Conservation (phyloP, 2,329 filamentous ascomycete genomes). For the Claviceps lovelessii region DNA sequence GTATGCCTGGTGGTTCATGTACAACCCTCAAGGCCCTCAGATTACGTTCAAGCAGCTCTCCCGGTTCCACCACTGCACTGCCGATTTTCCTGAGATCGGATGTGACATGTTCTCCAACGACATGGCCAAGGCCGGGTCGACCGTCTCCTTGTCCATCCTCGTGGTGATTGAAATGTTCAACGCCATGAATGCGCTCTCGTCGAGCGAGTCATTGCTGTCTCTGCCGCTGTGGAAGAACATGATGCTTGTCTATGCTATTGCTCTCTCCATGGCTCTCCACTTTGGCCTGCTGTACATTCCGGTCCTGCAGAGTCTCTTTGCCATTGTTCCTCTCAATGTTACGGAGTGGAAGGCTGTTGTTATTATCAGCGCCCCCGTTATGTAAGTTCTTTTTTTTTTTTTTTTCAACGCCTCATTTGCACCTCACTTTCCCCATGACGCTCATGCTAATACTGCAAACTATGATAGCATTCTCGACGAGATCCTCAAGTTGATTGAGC, state of each 20-base stretch:
- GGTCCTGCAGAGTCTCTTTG: conserved; percentile 76
- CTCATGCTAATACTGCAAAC: conserved; percentile 11
- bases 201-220: conserved; percentile 83
- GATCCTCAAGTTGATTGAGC: conserved; percentile 63
- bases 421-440: background rate
- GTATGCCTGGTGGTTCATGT: conserved; percentile 99
- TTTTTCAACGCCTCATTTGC: background rate
- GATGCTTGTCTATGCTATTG: conserved; percentile 92
- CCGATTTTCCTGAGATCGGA: conserved; percentile 75
- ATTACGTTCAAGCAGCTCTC: conserved; percentile 80
- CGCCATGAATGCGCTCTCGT: conserved; percentile 94
- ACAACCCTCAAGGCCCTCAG: conserved; percentile 75
- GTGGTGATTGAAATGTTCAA: conserved; percentile 99
- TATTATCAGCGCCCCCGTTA: conserved; percentile 75
- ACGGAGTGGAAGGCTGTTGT: conserved; percentile 88
- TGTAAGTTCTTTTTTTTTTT: conserved; percentile 47
- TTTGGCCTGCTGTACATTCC: conserved; percentile 89
- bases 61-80: conserved; percentile 85
- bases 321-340: conserved; percentile 74
- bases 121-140: conserved; percentile 79
- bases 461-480: conserved; percentile 63
- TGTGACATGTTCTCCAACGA: conserved; percentile 84
- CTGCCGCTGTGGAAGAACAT: conserved; percentile 97
- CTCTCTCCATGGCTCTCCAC: conserved; percentile 84
- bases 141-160: conserved; percentile 77